Base-by-base conservation (phyloP, 768 basidiomycete genomes). In the Suillus weaverae region DNA sequence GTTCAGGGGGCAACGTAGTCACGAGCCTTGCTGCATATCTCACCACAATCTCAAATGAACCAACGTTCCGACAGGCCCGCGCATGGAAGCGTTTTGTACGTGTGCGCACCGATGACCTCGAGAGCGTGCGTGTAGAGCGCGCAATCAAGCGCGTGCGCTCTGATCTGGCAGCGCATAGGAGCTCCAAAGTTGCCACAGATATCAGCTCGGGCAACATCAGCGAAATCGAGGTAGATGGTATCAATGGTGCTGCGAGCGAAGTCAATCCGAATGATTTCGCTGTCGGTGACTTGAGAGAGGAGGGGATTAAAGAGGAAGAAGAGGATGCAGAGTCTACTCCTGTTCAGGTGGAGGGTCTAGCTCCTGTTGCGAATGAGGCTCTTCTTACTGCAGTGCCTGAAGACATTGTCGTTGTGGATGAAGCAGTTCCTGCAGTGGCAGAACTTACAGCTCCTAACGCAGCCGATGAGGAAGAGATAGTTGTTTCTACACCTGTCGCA, bases 101-200 rank as follows among this genome's bases (percentile, higher is more conserved):
- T 54, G 92, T 95, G 9, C 84, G 94, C 63, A 90, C 88, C 4
- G 94, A 96, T 71, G 95, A 97, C 75, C 77, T 96, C 60, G 89
- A 95, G 79, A 94, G 92, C 69, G 89, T 89, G 7, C 87, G 94
- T 51, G 88, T 91, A 46, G 93, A 95, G 79, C 84, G 92, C 67
- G 90, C 94, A 5, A 91, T 95, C 77, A 94, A 94, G 79, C 87
- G 92, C 35, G 91, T 93, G 22, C 81, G 92, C 62, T 93, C 91
- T 53, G 94, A 96, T 78, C 80, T 94, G 26, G 92, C 90, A 11
- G 88, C 88, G 13, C 92, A 95, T 71, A 76, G 82, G 62, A 78
- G 85, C 51, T 76, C 80, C 20, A 80, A 68, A 71, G 72, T 35
- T 66, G 62, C 72, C 32, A 64, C 67, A 48, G 69, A 74, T 60